phyloP scores from a whole-genome alignment of 192 early-diverging fungal species.

The Coemansia sp. region DNA sequence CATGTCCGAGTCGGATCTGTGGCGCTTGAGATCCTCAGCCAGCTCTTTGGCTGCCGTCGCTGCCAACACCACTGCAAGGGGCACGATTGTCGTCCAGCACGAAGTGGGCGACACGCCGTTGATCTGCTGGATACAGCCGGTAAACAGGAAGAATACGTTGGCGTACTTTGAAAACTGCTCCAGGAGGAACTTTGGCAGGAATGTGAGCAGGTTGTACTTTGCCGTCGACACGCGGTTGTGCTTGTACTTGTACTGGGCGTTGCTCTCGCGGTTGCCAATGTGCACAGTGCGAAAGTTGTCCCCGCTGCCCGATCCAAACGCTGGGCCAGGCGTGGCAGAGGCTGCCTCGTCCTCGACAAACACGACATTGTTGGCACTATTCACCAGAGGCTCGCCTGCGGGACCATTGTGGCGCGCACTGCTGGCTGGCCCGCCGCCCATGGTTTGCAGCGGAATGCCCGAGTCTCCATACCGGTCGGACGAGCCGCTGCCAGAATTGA shows the following conservation, averaged over 20 bases:
- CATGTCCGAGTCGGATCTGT: slow-evolving; percentile 73
- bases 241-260: slow-evolving; percentile 78
- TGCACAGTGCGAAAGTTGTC: slow-evolving; percentile 77
- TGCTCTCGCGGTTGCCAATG: slow-evolving; percentile 83
- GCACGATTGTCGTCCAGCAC: slow-evolving; percentile 82
- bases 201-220: slow-evolving; percentile 95
- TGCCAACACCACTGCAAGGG: slow-evolving; percentile 81
- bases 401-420: not conserved
- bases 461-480: slow-evolving; percentile 16
- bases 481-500: slow-evolving; percentile 17
- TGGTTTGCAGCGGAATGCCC: slow-evolving; percentile 34
- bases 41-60: slow-evolving; percentile 95
- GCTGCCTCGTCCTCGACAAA: slow-evolving; percentile 1
- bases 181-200: slow-evolving; percentile 92
- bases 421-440: slow-evolving; percentile 11
- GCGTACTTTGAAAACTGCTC: slow-evolving; percentile 99
- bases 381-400: not conserved
- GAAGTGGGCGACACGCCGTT: slow-evolving; percentile 92
- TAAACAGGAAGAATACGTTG: slow-evolving; percentile 99
- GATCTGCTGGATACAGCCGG: slow-evolving; percentile 97
- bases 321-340: slow-evolving; percentile 7
- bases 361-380: not conserved
- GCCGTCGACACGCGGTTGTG: slow-evolving; percentile 95
- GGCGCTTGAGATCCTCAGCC: slow-evolving; percentile 87
- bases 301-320: slow-evolving; percentile 33